Base-by-base conservation (phyloP, 2,329 filamentous ascomycete species). In the Sporothrix luriei region DNA sequence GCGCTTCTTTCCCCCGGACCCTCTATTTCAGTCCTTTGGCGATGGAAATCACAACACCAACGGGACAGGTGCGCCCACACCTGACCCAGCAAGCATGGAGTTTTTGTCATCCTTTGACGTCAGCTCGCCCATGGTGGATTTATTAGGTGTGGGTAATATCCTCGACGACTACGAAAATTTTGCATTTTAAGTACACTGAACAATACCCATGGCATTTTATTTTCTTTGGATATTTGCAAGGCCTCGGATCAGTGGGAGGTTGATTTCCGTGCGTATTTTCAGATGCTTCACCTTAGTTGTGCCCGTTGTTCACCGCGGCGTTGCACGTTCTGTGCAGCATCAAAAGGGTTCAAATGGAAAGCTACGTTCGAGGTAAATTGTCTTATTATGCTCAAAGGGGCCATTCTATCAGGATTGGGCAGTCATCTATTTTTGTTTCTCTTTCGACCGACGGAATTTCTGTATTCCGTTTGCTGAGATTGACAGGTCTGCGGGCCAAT, bases 111-210 rank as follows among this genome's bases (percentile, higher is more conserved):
- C 43, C 3, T 51, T 65, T 16, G 62, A 65, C 49, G 26, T 65
- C 62, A 65, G 52, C 62, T 65, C 62, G 9, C 62, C 43, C 26
- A 65, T 65, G 46, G 52, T 65, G 52, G 62, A 65, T 14, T 13
- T 65, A 14, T 26, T 51, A 4, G 43, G 62, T 4, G 26, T 65
- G 16, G 46, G 62, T 46, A 65, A 65, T 13, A 65, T 65, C n/a
- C 46, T 65, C 10, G 62, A 65, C 16, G 62, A 65, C 26, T 65
- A 65, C 62, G 62, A 65, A 9, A 65, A 65, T 26, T 65, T 65
- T 65, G 62, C 62, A 21, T 65, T 65, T 21, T 65, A 26, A 43
- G 40, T 3, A 11, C 13, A 43, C 40, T 43, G 40, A 13, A 13
- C 14, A 16, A 43, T 43, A 33, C 9, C 4, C 33, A 7, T 33